Evolutionary conservation across 176 grass and related monocot species (phyloP).

Genomic region (Juncus effusus): DNA sequence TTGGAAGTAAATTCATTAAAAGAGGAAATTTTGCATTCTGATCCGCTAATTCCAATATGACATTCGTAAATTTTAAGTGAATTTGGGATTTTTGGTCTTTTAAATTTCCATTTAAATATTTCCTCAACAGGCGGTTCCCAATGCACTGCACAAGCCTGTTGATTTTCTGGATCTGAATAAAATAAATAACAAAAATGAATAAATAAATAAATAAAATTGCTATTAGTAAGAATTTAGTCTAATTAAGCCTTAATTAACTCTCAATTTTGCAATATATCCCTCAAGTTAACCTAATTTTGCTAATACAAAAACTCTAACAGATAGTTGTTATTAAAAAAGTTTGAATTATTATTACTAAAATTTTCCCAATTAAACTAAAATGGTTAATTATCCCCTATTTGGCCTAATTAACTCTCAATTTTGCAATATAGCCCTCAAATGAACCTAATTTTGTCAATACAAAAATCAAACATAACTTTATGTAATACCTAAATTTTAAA

Average conservation of each 20-base stretch:
- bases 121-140: slow-evolving; percentile 90
- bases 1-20: slow-evolving; percentile 91
- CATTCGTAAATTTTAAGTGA: slow-evolving; percentile 95
- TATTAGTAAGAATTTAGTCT: background rate
- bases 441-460: background rate
- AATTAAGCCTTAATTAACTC: no score
- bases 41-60: slow-evolving; percentile 90
- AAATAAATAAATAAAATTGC: slow-evolving; percentile 14
- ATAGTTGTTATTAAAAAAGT: no score
- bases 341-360: no score
- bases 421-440: background rate
- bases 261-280: no score
- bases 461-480: slow-evolving; percentile 2
- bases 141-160: slow-evolving; percentile 75
- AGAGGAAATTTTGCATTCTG: slow-evolving; percentile 64
- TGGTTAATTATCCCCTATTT: no score
- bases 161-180: slow-evolving; percentile 59
- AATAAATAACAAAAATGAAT: slow-evolving; percentile 1
- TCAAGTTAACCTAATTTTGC: no score
- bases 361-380: no score
- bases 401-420: no score
- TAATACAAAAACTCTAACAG: no score
- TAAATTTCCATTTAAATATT: slow-evolving; percentile 75
- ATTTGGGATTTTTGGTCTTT: slow-evolving; percentile 56
- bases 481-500: no score